These are phyloP conservation scores for Leishmania gerbilli DNA, from an alignment of 208 protist genomes.

Conservation along the genomic window DNA sequence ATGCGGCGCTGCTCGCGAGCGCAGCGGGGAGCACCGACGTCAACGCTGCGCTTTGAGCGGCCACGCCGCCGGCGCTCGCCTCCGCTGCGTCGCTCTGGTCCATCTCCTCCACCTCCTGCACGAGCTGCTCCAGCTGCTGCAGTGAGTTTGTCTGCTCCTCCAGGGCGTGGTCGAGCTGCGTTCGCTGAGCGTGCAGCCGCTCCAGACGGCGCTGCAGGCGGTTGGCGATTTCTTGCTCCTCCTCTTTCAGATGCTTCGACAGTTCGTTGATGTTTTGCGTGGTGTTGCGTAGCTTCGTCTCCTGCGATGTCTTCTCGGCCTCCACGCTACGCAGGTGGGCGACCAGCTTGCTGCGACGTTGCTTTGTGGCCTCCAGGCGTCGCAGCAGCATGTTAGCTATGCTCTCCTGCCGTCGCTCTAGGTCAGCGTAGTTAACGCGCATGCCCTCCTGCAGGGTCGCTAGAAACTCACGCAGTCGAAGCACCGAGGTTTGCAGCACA, in stretches of 20 bases:
- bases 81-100: conserved; percentile 12
- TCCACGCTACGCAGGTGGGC: conserved; percentile 44
- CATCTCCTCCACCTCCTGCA: conserved; percentile 61
- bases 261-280: conserved; percentile 50
- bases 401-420: conserved; percentile 71
- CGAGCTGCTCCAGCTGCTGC: conserved; percentile 68
- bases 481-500: conserved; percentile 50
- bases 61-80: no score
- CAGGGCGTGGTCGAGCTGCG: conserved; percentile 55
- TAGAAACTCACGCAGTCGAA: conserved; percentile 46
- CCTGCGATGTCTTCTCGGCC: conserved; percentile 44
- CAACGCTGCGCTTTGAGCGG: not conserved
- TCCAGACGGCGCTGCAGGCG: conserved; percentile 48
- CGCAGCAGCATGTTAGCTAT: conserved; percentile 77
- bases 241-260: conserved; percentile 50
- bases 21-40: no score
- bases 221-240: conserved; percentile 59
- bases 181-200: conserved; percentile 55
- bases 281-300: conserved; percentile 48
- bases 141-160: conserved; percentile 60
- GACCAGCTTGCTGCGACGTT: conserved; percentile 45
- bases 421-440: conserved; percentile 49
- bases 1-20: not conserved
- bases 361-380: conserved; percentile 51
- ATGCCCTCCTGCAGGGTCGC: conserved; percentile 55